These are phyloP conservation scores for Colletotrichum melonis DNA, from an alignment of 2,329 filamentous ascomycete species.

Conservation along the genomic window DNA sequence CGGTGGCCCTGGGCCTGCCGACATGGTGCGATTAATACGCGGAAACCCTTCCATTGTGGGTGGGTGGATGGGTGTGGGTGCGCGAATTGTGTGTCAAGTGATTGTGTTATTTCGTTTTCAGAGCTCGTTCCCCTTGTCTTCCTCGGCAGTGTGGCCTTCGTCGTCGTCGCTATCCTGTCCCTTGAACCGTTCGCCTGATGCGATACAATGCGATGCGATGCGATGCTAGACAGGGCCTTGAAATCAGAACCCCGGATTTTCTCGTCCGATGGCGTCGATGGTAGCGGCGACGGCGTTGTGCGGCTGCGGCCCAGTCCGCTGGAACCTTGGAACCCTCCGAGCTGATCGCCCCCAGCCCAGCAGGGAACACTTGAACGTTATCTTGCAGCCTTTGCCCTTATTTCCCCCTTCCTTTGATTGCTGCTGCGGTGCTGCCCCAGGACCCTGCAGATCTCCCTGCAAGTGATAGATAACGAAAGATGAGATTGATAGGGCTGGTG, in stretches of 20 bases:
- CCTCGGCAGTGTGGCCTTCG: not conserved
- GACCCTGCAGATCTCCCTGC: constrained; percentile 36
- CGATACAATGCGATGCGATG: not conserved
- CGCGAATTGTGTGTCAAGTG: not conserved
- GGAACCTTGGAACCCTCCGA: constrained; percentile 31
- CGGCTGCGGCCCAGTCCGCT: constrained; percentile 34
- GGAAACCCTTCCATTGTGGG: constrained; percentile 21
- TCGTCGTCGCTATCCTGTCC: not conserved
- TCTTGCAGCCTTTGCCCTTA: constrained; percentile 22
- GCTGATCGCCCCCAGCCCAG: constrained; percentile 30
- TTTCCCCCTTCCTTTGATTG: not conserved
- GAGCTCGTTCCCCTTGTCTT: not conserved
- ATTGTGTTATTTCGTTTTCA: not conserved
- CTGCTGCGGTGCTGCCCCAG: constrained; percentile 5
- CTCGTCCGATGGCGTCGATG: constrained; percentile 22
- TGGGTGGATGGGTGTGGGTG: not conserved
- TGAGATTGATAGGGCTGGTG: constrained; percentile 3
- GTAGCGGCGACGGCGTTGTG: constrained; percentile 2
- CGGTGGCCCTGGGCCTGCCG: constrained; percentile 31
- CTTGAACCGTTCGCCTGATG: not conserved
- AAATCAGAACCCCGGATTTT: constrained; percentile 20
- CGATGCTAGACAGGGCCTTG: not conserved
- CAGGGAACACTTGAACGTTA: constrained; percentile 33
- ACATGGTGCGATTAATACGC: constrained; percentile 33
- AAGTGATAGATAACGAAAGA: constrained; percentile 28